Evolutionary conservation across 2,329 filamentous ascomycete genomes (phyloP).

Genomic region (Arachnomyces sp.): DNA sequence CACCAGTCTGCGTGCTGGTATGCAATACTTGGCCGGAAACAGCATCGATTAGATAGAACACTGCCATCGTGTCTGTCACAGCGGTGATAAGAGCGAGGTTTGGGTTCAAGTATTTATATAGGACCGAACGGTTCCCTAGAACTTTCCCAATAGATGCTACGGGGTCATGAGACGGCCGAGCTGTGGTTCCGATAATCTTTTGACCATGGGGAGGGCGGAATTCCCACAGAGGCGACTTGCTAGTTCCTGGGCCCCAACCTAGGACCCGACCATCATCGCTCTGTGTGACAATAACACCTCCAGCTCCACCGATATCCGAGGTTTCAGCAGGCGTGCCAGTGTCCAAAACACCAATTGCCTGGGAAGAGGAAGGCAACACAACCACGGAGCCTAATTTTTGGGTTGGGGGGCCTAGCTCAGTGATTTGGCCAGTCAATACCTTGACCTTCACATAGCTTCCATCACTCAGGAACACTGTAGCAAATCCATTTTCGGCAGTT

Average conservation of each 20-base stretch:
- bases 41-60: conserved; percentile 75
- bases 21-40: conserved; percentile 75
- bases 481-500: conserved; percentile 52
- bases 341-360: conserved; percentile 23
- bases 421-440: conserved; percentile 35
- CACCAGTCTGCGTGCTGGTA: conserved; percentile 60
- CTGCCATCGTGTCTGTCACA: conserved; percentile 55
- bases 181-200: conserved; percentile 60
- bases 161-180: conserved; percentile 68
- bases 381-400: conserved; percentile 20
- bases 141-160: conserved; percentile 94
- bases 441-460: conserved; percentile 54
- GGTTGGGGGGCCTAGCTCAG: conserved; percentile 23
- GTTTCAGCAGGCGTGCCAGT: conserved; percentile 25
- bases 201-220: conserved; percentile 62
- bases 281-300: conserved; percentile 30
- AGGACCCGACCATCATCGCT: conserved; percentile 34
- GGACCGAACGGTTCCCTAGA: conserved; percentile 80
- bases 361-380: conserved; percentile 17
- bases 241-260: conserved; percentile 35
- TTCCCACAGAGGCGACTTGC: conserved; percentile 55
- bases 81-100: conserved; percentile 74
- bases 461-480: conserved; percentile 52
- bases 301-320: too few species aligned
- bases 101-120: conserved; percentile 94